Base-by-base conservation (phyloP, 768 basidiomycete genomes). In the Termitomyces sp. region DNA sequence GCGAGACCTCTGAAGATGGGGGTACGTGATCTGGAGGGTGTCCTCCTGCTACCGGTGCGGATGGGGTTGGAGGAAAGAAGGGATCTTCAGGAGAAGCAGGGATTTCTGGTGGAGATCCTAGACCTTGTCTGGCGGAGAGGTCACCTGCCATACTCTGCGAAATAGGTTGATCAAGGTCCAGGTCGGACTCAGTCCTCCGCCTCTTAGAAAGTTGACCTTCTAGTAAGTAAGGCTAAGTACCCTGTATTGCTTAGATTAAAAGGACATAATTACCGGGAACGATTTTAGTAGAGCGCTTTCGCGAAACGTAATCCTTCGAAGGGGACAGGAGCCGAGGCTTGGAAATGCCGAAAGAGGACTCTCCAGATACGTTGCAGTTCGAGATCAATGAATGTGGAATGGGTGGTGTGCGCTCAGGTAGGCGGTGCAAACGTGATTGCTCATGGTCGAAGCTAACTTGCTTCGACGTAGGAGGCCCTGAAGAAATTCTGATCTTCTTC, bases 111-210 rank as follows among this genome's bases (percentile, higher is more conserved):
- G 30, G 9, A 52, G 43, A 41, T 11, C 8, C 19, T 32, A 51
- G 21, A 19, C 10, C 10, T 35, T 42, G 41, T 12, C 27, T 32
- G 17, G 17, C 39, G 1, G 37, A 35, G 1, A 25, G 17, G 10
- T 50, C 17, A n/a, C 35, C 5, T 37, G 17, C 5, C 23, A 25
- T 37, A n/a, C 23, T 27, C 23, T 50, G 34, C 49, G 16, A 12
- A 4, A 37, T n/a, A 7, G 47, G 4, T 25, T n/a, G 35, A 32
- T 25, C 12, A 28, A 39, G 42, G 32, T 30, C 17, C 12, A 45
- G 8, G n/a, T 56, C 55, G 9, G 51, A 34, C 43, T 57, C 52
- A 21, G 52, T 59, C 48, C 55, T 61, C 19, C 57, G 57, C 6
- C 60, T 44, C 32, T 63, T 63, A 39, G 32, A 30, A 39, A 5